Conservation (phyloP, 805 yeast genomes). For the Cephaloascus fragrans region DNA sequence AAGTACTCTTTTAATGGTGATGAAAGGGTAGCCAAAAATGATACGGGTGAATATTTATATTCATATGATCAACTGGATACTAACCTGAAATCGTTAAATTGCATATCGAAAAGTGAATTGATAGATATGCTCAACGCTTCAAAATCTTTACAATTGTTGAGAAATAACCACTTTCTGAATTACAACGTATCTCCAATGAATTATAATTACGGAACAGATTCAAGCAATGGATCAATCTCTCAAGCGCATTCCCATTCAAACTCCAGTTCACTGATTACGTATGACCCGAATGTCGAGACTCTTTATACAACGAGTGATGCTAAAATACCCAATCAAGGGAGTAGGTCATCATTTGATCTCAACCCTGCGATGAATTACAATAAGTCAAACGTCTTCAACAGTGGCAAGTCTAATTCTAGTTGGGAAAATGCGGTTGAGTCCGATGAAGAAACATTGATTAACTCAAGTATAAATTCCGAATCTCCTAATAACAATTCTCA, state of each 20-base stretch:
- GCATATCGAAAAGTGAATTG: conserved; percentile 10
- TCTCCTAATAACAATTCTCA: too few species aligned
- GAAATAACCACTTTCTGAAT: too few species aligned
- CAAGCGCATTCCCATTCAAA: too few species aligned
- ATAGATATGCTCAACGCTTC: conserved; percentile 25
- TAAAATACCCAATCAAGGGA: not conserved
- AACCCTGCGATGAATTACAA: not conserved
- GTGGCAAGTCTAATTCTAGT: not conserved
- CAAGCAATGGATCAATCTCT: too few species aligned
- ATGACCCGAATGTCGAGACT: not conserved
- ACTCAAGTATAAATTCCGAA: not conserved
- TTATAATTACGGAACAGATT: too few species aligned
- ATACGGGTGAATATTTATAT: too few species aligned
- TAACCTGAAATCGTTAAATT: not conserved
- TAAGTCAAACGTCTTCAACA: not conserved
- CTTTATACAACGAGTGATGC: not conserved
- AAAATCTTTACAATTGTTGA: conserved; percentile 21
- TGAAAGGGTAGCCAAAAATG: too few species aligned
- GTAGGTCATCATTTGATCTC: not conserved
- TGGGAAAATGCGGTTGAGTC: not conserved
- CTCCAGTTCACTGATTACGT: not conserved
- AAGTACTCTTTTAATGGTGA: too few species aligned
- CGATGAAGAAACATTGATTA: not conserved
- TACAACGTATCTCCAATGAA: too few species aligned
- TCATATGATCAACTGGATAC: too few species aligned